Evolutionary conservation across 1,284 basidiomycete genomes (phyloP).

Genomic region (Sanguinoderma infundibulare): DNA sequence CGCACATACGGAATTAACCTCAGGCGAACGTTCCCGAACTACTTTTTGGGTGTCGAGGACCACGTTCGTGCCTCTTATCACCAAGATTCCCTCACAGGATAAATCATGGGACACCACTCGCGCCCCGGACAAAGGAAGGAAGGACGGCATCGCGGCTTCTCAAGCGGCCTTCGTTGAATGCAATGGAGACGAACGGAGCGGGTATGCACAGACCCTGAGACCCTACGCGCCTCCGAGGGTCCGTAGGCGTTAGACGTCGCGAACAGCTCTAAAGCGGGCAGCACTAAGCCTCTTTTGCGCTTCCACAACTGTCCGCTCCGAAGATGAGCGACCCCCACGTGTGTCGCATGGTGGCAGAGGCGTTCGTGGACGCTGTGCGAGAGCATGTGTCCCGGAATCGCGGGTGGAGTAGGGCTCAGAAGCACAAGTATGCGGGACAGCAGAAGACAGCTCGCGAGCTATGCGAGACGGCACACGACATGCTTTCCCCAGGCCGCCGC

Average conservation of each 20-base stretch:
- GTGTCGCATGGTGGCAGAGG: background rate
- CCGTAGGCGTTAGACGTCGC: background rate
- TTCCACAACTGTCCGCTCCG: background rate
- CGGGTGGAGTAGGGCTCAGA: background rate
- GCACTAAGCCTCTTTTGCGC: background rate
- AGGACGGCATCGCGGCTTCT: background rate
- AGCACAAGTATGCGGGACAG: too few relatives aligned
- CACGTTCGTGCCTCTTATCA: background rate
- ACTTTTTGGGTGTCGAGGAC: background rate
- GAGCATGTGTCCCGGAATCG: background rate
- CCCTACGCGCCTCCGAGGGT: background rate
- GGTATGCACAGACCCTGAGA: background rate
- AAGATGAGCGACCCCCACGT: background rate
- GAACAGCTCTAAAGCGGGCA: background rate
- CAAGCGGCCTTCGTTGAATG: background rate
- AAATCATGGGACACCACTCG: background rate
- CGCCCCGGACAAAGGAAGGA: background rate
- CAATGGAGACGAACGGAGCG: background rate
- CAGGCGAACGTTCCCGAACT: background rate
- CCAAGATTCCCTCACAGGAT: background rate
- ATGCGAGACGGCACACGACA: background rate
- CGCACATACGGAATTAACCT: background rate
- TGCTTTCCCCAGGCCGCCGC: background rate
- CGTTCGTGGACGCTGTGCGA: background rate
- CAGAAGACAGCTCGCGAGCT: background rate